Base-by-base conservation (phyloP, 768 basidiomycete genomes). In the Boletus vinaceobasis region DNA sequence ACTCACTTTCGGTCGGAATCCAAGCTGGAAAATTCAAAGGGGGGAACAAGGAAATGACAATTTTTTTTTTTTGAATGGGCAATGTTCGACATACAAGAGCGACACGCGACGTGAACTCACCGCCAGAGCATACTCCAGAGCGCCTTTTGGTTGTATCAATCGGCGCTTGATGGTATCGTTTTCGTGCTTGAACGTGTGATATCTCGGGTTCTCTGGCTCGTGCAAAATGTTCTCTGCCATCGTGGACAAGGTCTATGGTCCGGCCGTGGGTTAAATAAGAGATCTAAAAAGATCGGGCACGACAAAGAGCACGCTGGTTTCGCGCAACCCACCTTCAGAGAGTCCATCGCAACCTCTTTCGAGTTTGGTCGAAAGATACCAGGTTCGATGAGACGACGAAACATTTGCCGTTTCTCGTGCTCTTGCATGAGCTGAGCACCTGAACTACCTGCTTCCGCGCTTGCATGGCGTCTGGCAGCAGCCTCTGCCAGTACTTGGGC, bases 71-170 rank as follows among this genome's bases (percentile, higher is more conserved):
- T 43, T 44, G 29, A 44, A 31, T 31, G n/a, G 43, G 29, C 36
- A 17, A 37, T 37, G 15, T 14, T 38, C 17, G n/a, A 9, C 7
- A 10, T 5, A 3, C 3, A 14, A 10, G 11, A 13, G 39, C 38
- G 38, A 9, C 8, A 11, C 19, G n/a, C 38, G 38, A 39, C n/a
- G 38, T 13, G 39, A 21, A 40, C 48, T 44, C 42, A 59, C 90
- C 63, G 81, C 88, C 39, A 89, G 76, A 1, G 87, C 89, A 73
- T 88, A 93, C 67, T 93, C 90, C 37, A 93, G 72, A 0, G 87
- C 78, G 3, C 90, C 70, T 74, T 86, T 82, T 14, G 83, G 83
- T 38, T 90, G 80, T 15, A 93, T 78, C 31, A 93, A 66, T 56
- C 82, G 72, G 15, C 79, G 76, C 72, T 88, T 80, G 74, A 92